Evolutionary conservation across 192 early-diverging fungal species (phyloP).

Genomic region (Spizellomyces punctatus): DNA sequence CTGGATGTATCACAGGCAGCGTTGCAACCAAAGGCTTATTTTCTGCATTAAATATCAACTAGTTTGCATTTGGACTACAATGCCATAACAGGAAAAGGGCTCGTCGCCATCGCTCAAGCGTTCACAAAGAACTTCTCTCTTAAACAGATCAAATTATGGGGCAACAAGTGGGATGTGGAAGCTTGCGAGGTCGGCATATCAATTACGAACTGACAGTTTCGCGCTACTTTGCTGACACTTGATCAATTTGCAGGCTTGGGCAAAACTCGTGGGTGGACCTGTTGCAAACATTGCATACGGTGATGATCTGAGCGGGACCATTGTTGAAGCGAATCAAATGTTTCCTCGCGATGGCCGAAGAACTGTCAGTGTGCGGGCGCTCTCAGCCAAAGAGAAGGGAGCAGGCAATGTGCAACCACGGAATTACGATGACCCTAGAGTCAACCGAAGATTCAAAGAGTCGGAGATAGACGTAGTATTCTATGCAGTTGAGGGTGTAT

Average conservation of each 20-base stretch:
- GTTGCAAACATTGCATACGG: slow-evolving; percentile 10
- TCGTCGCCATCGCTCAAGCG: slow-evolving; percentile 38
- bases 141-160: slow-evolving; percentile 42
- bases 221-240: background rate
- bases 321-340: background rate
- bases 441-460: slow-evolving; percentile 24
- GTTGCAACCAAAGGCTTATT: no score
- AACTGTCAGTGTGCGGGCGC: slow-evolving; percentile 13
- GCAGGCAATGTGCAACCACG: background rate
- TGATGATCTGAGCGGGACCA: slow-evolving; percentile 10
- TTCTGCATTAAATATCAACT: background rate
- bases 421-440: background rate
- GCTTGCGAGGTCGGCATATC: slow-evolving; percentile 44
- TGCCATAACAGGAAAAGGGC: slow-evolving; percentile 46
- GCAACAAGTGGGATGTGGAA: slow-evolving; percentile 45
- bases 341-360: slow-evolving; percentile 18
- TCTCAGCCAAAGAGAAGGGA: slow-evolving; percentile 3
- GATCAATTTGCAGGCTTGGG: slow-evolving; percentile 32
- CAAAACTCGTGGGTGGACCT: slow-evolving; percentile 44
- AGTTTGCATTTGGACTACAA: slow-evolving; percentile 54
- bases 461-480: slow-evolving; percentile 45
- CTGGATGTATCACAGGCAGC: no score
- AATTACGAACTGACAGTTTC: slow-evolving; percentile 14
- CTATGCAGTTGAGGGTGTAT: slow-evolving; percentile 43
- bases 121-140: slow-evolving; percentile 35